These are phyloP conservation scores for Artemisia tridentata DNA, from an alignment of 129 eudicot species.

Conservation along the genomic window DNA sequence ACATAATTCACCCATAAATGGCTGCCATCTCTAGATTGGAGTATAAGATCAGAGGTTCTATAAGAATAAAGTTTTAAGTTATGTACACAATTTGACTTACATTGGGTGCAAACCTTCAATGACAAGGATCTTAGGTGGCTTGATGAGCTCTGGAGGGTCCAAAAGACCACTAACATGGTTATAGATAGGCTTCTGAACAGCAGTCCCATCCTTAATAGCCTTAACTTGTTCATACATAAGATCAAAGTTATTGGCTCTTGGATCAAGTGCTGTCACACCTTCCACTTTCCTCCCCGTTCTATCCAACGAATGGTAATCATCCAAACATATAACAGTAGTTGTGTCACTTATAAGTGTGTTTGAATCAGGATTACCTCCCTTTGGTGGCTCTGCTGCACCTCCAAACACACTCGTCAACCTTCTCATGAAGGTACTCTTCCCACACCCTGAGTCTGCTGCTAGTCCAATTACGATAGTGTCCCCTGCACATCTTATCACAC, in stretches of 20 bases:
- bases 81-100: slow-evolving; percentile 43
- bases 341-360: slow-evolving; percentile 92
- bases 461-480: slow-evolving; percentile 82
- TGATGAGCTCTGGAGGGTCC: slow-evolving; percentile 90
- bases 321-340: slow-evolving; percentile 89
- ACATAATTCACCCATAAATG: not conserved
- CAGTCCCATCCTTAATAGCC: slow-evolving; percentile 67
- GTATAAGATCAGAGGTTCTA: not conserved
- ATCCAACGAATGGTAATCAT: slow-evolving; percentile 92
- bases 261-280: slow-evolving; percentile 96
- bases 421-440: slow-evolving; percentile 96
- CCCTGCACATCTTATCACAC: slow-evolving; percentile 55
- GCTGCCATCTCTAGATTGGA: not conserved
- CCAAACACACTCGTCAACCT: slow-evolving; percentile 95
- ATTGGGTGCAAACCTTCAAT: slow-evolving; percentile 97
- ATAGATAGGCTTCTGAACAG: slow-evolving; percentile 84
- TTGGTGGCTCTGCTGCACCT: slow-evolving; percentile 95
- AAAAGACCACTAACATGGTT: slow-evolving; percentile 89
- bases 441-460: slow-evolving; percentile 99
- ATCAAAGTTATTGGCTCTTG: slow-evolving; percentile 85
- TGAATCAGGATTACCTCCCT: slow-evolving; percentile 95
- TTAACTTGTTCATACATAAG: slow-evolving; percentile 97
- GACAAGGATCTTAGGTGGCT: slow-evolving; percentile 94
- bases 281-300: slow-evolving; percentile 84
- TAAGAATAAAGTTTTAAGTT: not conserved